Evolutionary conservation across 345 rosid genomes (phyloP).

Genomic region (Jatropha curcas): DNA sequence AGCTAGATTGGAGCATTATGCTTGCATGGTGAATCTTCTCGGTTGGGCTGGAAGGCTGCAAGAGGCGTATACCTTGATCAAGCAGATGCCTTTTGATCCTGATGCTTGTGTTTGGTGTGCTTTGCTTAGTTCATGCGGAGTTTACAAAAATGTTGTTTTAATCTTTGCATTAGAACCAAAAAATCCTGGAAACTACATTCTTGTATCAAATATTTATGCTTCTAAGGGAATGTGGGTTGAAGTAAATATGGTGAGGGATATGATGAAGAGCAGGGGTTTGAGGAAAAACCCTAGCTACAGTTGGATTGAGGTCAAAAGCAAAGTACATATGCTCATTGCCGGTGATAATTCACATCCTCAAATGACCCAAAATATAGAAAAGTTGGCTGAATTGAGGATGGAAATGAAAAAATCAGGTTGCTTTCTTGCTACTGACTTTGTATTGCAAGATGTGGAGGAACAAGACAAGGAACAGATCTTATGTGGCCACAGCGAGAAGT

Average conservation of each 20-base stretch:
- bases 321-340: constrained; percentile 27
- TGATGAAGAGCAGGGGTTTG: constrained; percentile 22
- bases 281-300: constrained; percentile 35
- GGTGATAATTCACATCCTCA: constrained; percentile 26
- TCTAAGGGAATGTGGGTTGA: constrained; percentile 38
- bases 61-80: constrained; percentile 53
- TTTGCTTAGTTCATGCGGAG: constrained; percentile 29
- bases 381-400: constrained; percentile 41
- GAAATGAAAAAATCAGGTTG: constrained; percentile 61
- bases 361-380: constrained; percentile 42
- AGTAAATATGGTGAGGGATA: constrained; percentile 22
- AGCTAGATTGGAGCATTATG: constrained; percentile 66
- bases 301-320: constrained; percentile 35
- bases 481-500: constrained; percentile 76
- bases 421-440: constrained; percentile 45
- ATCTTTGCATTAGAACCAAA: constrained; percentile 36
- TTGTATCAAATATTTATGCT: constrained; percentile 31
- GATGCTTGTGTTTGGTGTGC: constrained; percentile 34
- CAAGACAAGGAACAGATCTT: constrained; percentile 62
- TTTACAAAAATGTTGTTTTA: constrained; percentile 28
- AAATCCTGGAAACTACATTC: constrained; percentile 34
- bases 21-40: constrained; percentile 72
- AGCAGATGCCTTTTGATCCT: constrained; percentile 56
- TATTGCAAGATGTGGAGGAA: constrained; percentile 65
- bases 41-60: constrained; percentile 53